Evolutionary conservation across 768 basidiomycete species (phyloP), one percentile per base, ranked within the genome.

Genomic region (Ephemerocybe angulata): DNA sequence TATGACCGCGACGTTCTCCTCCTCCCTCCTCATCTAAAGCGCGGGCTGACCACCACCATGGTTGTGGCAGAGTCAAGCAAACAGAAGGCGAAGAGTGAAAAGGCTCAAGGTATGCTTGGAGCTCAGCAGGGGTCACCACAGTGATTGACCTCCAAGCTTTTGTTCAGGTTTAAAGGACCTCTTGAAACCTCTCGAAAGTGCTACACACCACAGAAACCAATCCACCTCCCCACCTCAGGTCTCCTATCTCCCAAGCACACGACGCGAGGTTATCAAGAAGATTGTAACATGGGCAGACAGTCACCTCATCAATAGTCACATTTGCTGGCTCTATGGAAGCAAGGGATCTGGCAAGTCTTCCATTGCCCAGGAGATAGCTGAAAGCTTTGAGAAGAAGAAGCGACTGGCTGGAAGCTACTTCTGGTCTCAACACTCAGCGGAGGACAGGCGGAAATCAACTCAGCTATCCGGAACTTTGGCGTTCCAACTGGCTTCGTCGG

Each of bases 271-370:
- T 3, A 21, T n/a, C n/a, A 50, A 35, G 48, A 31, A 35, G 30
- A 31, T 50, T n/a, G 3, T 21, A 15, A 4, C 30, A 17, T 50
- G 48, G 48, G 15, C 48, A 29, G 29, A 17, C 31, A 21, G 2
- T 11, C 19, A 27, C 4, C 10, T 50, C 29, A n/a, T 12, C 30
- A 24, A 50, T 7, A 50, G 17, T 19, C 48, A 52, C 28, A 52
- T 64, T 17, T 22, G 59, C 22, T 65, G 63, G 61, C 21, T 65
- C 2, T 30, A 58, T 29, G 63, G 61, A 3, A 54, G 61, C 3
- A 59, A 54, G 13, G 63, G 63, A 13, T 54, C 53, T 12, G 63
- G 63, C 7, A 64, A 64, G 46, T 60, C 61, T 2, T 56, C 60
- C 12, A 54, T 63, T 12, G 56, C 58, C 3, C 60, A 60, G 25